A percentile compares a stretch with the other conserved stretches of the same genome.
Conservation (phyloP, 2,329 filamentous ascomycete genomes). For the Trichothecium sympodiale region DNA sequence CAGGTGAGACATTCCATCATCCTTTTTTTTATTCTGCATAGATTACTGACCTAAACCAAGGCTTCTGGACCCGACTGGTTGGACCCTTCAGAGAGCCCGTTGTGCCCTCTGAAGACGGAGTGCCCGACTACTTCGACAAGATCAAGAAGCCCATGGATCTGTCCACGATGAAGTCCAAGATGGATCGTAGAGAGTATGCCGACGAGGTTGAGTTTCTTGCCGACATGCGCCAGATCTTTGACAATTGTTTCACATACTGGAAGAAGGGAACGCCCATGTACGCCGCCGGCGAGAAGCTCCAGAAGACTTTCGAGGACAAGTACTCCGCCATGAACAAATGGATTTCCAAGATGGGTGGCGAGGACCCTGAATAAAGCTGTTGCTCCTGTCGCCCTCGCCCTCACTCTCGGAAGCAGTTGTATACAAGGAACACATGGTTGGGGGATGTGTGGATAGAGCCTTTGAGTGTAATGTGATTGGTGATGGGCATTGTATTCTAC, state of each 20-base stretch:
- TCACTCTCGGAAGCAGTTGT: neutral
- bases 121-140: slow-evolving; percentile 51
- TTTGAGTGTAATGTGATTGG: no score
- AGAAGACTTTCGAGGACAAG: slow-evolving; percentile 49
- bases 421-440: no score
- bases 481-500: no score
- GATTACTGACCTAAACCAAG: slow-evolving; percentile 18
- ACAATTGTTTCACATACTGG: slow-evolving; percentile 56
- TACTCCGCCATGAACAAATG: slow-evolving; percentile 48
- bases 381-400: neutral
- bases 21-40: neutral
- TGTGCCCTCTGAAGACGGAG: slow-evolving; percentile 42
- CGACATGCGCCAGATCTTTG: slow-evolving; percentile 51
- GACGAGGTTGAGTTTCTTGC: slow-evolving; percentile 40
- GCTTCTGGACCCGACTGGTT: slow-evolving; percentile 56
- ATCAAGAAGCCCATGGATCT: slow-evolving; percentile 53
- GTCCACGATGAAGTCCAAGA: slow-evolving; percentile 47
- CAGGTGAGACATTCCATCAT: slow-evolving; percentile 28
- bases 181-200: slow-evolving; percentile 41
- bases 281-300: slow-evolving; percentile 42
- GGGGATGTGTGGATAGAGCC: neutral
- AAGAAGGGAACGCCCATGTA: slow-evolving; percentile 43
- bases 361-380: slow-evolving; percentile 17
- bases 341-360: slow-evolving; percentile 40
- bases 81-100: slow-evolving; percentile 51